phyloP scores from a whole-genome alignment of 2,329 filamentous ascomycete genomes.

The Albifimbria verrucaria region DNA sequence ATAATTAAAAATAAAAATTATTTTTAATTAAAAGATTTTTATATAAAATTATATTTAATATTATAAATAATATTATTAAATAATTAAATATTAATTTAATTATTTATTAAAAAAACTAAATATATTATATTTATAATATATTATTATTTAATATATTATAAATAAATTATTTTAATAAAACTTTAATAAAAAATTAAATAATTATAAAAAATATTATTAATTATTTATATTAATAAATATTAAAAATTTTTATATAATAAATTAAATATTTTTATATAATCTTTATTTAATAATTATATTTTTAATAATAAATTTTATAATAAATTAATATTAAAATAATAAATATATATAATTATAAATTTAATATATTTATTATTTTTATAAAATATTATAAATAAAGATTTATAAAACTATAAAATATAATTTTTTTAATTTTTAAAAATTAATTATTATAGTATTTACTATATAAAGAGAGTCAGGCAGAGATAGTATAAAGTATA shows the following conservation, averaged over 20 bases:
- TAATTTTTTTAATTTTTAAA: background rate
- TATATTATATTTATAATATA: background rate
- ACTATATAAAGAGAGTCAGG: no score
- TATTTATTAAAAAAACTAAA: conserved; percentile 1
- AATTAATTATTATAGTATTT: no score
- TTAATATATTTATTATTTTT: background rate
- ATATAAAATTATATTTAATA: background rate
- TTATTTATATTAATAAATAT: no score
- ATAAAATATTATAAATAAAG: conserved; percentile 2
- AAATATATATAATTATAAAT: conserved; percentile 2
- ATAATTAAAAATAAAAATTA: conserved; percentile 1
- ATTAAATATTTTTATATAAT: background rate
- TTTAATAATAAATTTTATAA: conserved; percentile 1
- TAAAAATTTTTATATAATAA: background rate
- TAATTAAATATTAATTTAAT: background rate
- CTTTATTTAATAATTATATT: background rate
- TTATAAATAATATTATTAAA: conserved; percentile 2
- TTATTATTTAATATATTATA: background rate
- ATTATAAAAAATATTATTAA: no score
- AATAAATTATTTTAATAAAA: background rate
- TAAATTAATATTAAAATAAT: background rate
- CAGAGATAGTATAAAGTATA: no score
- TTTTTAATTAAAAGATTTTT: background rate
- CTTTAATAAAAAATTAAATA: no score
- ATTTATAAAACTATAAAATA: background rate